Base-by-base conservation (phyloP, 2,329 filamentous ascomycete species). In the Colletotrichum musae region DNA sequence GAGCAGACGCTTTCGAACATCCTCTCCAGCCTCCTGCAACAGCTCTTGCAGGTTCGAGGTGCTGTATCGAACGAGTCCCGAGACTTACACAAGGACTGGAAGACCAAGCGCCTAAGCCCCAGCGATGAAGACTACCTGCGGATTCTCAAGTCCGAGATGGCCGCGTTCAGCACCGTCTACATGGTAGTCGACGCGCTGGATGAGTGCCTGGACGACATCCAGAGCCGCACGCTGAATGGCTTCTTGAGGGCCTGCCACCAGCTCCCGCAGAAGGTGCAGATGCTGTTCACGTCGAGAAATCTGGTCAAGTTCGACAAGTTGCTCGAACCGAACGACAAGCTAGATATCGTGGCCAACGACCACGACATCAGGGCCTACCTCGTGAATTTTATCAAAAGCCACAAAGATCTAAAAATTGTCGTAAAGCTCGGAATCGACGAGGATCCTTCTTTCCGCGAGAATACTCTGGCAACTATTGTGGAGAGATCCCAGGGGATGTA, bases 401-500 rank as follows among this genome's bases (percentile, higher is more conserved):
- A 5, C 41, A 62, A 6, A 7, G 32, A 36, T 36, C 21, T 67
- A 5, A 51, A 56, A 6, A n/a, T 12, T 2, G 24, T 61, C 5
- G 36, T 67, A 2, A 43, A 54, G 9, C 48, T 41, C 13, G 64
- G 57, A 7, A 12, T 41, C 12, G 36, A 24, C 9, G 21, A 15
- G 16, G 41, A 65, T 10, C 10, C 61, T 1, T 53, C 13, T 4
- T 65, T 65, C 18, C 21, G 36, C 36, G 13, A 26, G 12, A 47
- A 53, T 21, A 10, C 21, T 6, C 1, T 58, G 18, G n/a, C 3
- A 5, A 45, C 50, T 7, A 45, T 65, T 1, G 26, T 47, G 7
- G 15, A 59, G 13, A 65, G 45, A 24, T 65, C 58, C 18, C 57
- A 67, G 18, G 64, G 64, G 24, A 62, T 62, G 64, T 50, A 54